Conservation (phyloP, 2,329 filamentous ascomycete genomes). For the Sporothrix pallida region DNA sequence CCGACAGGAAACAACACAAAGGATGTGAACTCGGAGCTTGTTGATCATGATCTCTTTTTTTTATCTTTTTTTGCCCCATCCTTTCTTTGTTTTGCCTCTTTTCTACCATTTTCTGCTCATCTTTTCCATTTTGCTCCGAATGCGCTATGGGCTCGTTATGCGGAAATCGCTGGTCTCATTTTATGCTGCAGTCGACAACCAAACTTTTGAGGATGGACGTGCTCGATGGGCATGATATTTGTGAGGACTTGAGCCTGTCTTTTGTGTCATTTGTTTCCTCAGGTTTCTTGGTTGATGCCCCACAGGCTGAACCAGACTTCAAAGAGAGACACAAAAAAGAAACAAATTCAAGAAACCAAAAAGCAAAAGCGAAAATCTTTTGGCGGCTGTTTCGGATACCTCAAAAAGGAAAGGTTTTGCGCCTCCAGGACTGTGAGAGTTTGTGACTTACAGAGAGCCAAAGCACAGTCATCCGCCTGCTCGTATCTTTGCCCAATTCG, state of each 20-base stretch:
- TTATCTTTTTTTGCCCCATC: background rate
- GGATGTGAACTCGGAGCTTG: background rate
- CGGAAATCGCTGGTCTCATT: conserved; percentile 4
- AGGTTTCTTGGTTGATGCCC: background rate
- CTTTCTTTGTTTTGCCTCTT: background rate
- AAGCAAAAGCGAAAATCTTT: background rate
- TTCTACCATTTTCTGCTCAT: too few species aligned
- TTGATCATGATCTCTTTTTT: conserved; percentile 2
- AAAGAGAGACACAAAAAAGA: background rate
- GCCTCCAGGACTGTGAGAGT: background rate
- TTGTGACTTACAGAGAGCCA: background rate
- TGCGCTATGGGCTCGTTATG: conserved; percentile 15
- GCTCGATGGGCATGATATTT: background rate
- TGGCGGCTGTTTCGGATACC: conserved; percentile 29
- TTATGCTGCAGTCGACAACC: conserved; percentile 22
- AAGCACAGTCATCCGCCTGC: background rate
- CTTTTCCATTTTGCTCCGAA: background rate
- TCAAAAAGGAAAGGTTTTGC: conserved; percentile 26
- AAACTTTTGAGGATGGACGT: background rate
- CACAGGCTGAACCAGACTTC: background rate
- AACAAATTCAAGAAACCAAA: background rate
- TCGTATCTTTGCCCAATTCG: conserved; percentile 22
- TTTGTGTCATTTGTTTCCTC: background rate
- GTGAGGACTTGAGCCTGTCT: too few species aligned
- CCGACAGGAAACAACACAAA: background rate